phyloP scores from a whole-genome alignment of 1,284 basidiomycete genomes.

The Ustilago trichophora region DNA sequence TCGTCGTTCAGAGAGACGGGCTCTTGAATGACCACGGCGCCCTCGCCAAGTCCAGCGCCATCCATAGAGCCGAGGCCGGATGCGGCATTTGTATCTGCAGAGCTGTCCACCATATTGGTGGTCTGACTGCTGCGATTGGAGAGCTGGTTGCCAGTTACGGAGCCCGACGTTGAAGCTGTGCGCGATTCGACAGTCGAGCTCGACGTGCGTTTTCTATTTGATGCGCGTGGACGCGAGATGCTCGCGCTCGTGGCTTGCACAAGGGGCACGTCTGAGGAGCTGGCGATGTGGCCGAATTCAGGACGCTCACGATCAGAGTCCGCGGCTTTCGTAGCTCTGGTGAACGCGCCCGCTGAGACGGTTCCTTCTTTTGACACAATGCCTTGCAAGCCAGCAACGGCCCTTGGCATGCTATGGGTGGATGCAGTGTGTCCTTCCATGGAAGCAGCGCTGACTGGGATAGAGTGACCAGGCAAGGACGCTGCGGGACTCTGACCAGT shows the following conservation, averaged over 20 bases:
- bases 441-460: no score
- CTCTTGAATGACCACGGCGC: not conserved
- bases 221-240: conserved; percentile 21
- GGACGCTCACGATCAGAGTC: conserved; percentile 11
- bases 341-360: conserved; percentile 37
- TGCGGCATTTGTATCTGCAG: not conserved
- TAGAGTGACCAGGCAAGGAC: not conserved
- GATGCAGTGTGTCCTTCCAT: not conserved
- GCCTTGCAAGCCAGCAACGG: no score
- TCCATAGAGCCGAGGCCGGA: not conserved
- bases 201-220: conserved; percentile 17
- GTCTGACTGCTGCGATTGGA: conserved; percentile 41
- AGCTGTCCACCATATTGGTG: conserved; percentile 11
- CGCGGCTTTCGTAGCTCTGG: conserved; percentile 10
- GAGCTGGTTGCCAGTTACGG: conserved; percentile 7
- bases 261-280: conserved; percentile 41
- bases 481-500: conserved; percentile 14
- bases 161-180: conserved; percentile 20
- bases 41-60: not conserved
- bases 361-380: conserved; percentile 19
- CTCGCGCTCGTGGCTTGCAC: conserved; percentile 20
- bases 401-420: not conserved
- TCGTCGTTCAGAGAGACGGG: not conserved
- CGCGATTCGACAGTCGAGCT: conserved; percentile 31
- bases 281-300: conserved; percentile 38